A percentile compares a stretch with the other conserved stretches of the same genome.
These are phyloP conservation scores for Boletus rubescentipes DNA, from an alignment of 768 basidiomycete genomes.

Conservation along the genomic window DNA sequence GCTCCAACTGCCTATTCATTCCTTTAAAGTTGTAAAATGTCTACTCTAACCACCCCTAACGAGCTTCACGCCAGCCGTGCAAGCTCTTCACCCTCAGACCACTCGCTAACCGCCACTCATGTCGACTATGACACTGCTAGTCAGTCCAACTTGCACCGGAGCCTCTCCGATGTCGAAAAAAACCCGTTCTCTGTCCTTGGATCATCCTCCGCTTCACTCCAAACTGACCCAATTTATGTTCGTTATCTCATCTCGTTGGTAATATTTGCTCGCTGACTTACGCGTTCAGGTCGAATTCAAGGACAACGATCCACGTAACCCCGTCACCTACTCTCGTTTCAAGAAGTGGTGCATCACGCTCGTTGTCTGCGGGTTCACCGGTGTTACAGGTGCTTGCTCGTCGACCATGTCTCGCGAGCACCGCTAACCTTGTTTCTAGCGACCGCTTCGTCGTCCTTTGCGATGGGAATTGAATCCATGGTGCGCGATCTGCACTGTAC, in stretches of 20 bases:
- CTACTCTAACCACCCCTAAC: conserved; percentile 12
- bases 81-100: conserved; percentile 9
- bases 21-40: conserved; percentile 16
- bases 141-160: neutral
- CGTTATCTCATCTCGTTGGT: neutral
- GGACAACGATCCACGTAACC: conserved; percentile 38
- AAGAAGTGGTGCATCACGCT: conserved; percentile 42
- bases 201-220: conserved; percentile 8
- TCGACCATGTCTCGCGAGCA: neutral
- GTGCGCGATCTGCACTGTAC: conserved; percentile 43
- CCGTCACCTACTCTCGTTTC: conserved; percentile 33
- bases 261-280: neutral
- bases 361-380: conserved; percentile 32
- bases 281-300: conserved; percentile 37
- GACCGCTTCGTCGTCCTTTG: conserved; percentile 50
- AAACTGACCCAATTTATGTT: conserved; percentile 10
- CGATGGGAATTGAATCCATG: conserved; percentile 57
- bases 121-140: conserved; percentile 6
- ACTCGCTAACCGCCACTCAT: conserved; percentile 14
- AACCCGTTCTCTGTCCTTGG: neutral
- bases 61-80: conserved; percentile 10
- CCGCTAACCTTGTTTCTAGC: conserved; percentile 34
- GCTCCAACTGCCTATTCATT: conserved; percentile 14
- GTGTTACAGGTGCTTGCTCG: conserved; percentile 22
- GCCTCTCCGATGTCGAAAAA: conserved; percentile 12